A percentile compares a stretch with the other conserved stretches of the same genome.
Evolutionary conservation across 441 rosid species (phyloP).

Genomic region (Bruguiera hainesii): DNA sequence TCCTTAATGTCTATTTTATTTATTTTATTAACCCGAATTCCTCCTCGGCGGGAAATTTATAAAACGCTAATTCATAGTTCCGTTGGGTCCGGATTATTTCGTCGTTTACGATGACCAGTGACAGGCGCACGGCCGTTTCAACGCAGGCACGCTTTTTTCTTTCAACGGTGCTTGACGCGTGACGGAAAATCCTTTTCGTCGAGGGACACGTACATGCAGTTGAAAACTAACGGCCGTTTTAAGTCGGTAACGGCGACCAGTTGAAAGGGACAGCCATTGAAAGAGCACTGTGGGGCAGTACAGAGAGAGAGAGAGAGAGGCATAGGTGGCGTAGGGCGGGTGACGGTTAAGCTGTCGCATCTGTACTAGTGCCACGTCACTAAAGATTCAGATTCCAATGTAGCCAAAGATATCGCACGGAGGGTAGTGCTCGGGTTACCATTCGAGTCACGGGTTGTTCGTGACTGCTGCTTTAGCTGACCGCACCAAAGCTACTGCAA

Average conservation of each 20-base stretch:
- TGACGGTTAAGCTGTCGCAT: conserved; percentile 30
- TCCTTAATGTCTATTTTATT: conserved; percentile 4
- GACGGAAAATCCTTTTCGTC: no score
- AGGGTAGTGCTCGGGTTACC: background rate
- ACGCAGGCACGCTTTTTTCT: no score
- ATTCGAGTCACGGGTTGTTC: conserved; percentile 11
- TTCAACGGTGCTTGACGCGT: no score
- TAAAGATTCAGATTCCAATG: conserved; percentile 31
- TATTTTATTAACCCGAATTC: background rate
- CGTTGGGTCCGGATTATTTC: conserved; percentile 23
- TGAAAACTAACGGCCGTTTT: no score
- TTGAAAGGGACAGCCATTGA: conserved; percentile 17
- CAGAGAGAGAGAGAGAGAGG: background rate
- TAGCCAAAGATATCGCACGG: background rate
- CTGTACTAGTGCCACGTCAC: conserved; percentile 30
- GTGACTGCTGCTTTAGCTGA: conserved; percentile 1
- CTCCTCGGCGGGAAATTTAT: conserved; percentile 37
- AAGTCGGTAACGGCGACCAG: conserved; percentile 7
- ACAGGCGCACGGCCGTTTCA: no score
- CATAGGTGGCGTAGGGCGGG: conserved; percentile 15
- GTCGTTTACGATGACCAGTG: background rate
- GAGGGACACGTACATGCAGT: background rate
- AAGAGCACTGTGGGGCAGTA: conserved; percentile 6
- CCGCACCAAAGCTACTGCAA: background rate
- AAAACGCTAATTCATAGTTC: conserved; percentile 19